Evolutionary conservation across 495 filamentous ascomycete species (phyloP), one percentile per base, ranked within the genome.

Genomic region (Penicillium steckii): DNA sequence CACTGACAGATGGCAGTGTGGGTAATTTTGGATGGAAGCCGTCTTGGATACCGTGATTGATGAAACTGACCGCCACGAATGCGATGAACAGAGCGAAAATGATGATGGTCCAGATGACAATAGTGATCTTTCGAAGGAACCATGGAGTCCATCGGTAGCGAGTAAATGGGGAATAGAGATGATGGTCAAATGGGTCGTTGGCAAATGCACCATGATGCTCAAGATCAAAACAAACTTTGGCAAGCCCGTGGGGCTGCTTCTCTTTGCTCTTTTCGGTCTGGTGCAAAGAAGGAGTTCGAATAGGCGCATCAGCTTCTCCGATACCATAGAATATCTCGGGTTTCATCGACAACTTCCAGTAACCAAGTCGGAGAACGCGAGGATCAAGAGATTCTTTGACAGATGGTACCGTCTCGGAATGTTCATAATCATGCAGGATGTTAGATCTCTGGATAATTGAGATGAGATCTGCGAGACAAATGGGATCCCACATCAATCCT

Each of bases 401-500:
- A 48, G 60, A 74, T 40, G 57, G 69, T 55, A 72, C 79, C 42
- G 65, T 81, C 68, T 79, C 86, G 13, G 72, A 84, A 55, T 71
- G 79, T 52, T 77, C 81, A 73, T 79, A 94, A 54, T 88, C 86
- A 29, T 74, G 74, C 26, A 90, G 71, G 10, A 84, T 82, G 65
- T 96, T 96, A 30, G 89, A 90, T 38, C 88, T 77, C 29, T 90
- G 86, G 13, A 95, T 78, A 8, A 95, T 70, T 3, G 84, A 80
- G 40, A 89, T 75, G 22, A 94, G 66, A 63, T 95, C 91, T 8
- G 88, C 91, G 19, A 95, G 68, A 12, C 84, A 90, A n/a, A 83
- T 70, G 2, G 89, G 81, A 65, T 92, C 90, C 91, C 91, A 96
- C 66, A 85, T 83, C 58, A 96, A 69, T 2, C 91, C 91, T 0